Evolutionary conservation across 805 yeast genomes (phyloP).

Genomic region (Yamadazyma ubonensis): DNA sequence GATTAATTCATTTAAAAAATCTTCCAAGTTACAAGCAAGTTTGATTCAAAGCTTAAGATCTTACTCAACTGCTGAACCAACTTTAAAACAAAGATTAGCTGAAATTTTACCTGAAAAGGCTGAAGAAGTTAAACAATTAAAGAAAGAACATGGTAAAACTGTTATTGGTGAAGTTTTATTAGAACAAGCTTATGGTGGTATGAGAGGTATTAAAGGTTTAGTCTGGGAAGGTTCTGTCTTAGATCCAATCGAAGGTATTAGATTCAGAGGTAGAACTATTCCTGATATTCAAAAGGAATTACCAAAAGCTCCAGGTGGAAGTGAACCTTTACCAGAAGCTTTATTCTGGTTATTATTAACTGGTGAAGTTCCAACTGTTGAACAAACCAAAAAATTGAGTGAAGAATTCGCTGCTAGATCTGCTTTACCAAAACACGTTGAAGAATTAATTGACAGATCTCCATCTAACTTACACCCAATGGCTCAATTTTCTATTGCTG

Average conservation of each 20-base stretch:
- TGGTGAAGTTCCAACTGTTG: conserved; percentile 64
- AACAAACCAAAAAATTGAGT: conserved; percentile 56
- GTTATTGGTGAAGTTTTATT: conserved; percentile 49
- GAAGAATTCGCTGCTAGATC: conserved; percentile 65
- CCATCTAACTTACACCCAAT: conserved; percentile 76
- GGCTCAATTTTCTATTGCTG: conserved; percentile 79
- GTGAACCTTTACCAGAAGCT: conserved; percentile 71
- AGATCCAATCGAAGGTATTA: conserved; percentile 74
- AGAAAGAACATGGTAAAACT: conserved; percentile 85
- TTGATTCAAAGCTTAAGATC: conserved; percentile 22
- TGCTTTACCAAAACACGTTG: conserved; percentile 62
- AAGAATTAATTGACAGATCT: conserved; percentile 57
- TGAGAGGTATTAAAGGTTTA: conserved; percentile 74
- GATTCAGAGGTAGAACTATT: conserved; percentile 75
- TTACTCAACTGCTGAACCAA: conserved; percentile 42
- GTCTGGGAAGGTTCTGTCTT: conserved; percentile 81
- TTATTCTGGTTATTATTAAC: conserved; percentile 78
- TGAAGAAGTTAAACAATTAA: conserved; percentile 86
- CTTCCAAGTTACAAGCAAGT: conserved; percentile 10
- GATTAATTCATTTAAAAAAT: conserved; percentile 8
- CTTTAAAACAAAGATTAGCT: conserved; percentile 92
- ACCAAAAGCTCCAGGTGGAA: conserved; percentile 58
- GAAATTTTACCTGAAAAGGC: conserved; percentile 88
- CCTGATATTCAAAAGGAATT: conserved; percentile 65
- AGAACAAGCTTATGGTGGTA: conserved; percentile 62